Conservation (phyloP, 495 filamentous ascomycete species). For the Hypomontagnella submonticulosa region DNA sequence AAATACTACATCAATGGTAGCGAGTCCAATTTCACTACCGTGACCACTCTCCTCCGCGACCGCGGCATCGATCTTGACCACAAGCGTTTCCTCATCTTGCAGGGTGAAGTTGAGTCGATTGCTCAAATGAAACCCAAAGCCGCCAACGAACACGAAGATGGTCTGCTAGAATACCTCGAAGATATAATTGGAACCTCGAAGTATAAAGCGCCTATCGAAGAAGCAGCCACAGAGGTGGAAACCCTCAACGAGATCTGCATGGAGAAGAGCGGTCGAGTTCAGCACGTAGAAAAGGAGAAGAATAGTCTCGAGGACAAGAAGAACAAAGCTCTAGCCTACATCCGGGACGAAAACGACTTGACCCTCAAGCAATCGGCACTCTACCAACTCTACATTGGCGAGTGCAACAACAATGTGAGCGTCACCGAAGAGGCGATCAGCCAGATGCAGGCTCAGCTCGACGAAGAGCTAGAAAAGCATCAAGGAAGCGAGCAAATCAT, state of each 20-base stretch:
- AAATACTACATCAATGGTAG: constrained; percentile 95
- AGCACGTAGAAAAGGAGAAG: constrained; percentile 98
- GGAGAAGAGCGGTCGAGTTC: constrained; percentile 92
- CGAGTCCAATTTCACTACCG: constrained; percentile 88
- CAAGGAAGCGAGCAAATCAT: constrained; percentile 91
- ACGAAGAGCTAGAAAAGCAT: constrained; percentile 90
- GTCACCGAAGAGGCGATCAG: constrained; percentile 90
- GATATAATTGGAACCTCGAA: constrained; percentile 99
- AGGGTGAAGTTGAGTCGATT: constrained; percentile 98
- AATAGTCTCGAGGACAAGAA: constrained; percentile 93
- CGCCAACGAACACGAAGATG: constrained; percentile 92
- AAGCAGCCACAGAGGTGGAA: constrained; percentile 88
- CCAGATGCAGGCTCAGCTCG: constrained; percentile 88
- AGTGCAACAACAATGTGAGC: constrained; percentile 86
- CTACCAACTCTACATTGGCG: constrained; percentile 89
- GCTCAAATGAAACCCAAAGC: constrained; percentile 99
- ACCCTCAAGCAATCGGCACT: constrained; percentile 86
- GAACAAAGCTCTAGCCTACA: constrained; percentile 87
- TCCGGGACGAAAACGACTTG: constrained; percentile 93
- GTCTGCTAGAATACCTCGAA: constrained; percentile 94
- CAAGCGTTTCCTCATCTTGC: constrained; percentile 96
- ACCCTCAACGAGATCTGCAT: constrained; percentile 91
- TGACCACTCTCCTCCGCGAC: constrained; percentile 88
- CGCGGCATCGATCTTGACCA: constrained; percentile 95
- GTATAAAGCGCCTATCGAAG: constrained; percentile 96